Conservation (phyloP, 768 basidiomycete species). For the Mycena amicta region DNA sequence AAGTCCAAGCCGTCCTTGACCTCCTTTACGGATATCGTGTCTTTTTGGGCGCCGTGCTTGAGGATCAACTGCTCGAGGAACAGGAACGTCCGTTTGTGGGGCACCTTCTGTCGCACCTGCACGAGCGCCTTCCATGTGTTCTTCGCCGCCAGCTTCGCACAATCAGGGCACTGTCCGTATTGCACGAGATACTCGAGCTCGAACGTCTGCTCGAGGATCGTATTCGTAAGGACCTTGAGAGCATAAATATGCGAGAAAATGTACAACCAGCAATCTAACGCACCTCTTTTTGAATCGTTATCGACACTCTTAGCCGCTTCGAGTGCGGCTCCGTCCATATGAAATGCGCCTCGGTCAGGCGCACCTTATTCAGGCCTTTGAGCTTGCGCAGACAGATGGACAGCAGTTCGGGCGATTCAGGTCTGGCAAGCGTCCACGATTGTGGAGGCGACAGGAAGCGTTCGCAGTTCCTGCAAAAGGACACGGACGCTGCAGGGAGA, state of each 20-base stretch:
- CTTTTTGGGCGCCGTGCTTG: constrained; percentile 95
- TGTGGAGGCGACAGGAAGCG: constrained; percentile 90
- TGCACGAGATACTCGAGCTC: constrained; percentile 96
- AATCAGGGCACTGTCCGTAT: constrained; percentile 93
- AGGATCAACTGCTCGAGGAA: constrained; percentile 97
- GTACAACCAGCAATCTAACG: constrained; percentile 21
- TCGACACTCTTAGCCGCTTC: constrained; percentile 85
- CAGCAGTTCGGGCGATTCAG: constrained; percentile 91
- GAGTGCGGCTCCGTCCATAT: constrained; percentile 99
- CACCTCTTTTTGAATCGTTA: constrained; percentile 99
- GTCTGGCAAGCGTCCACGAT: constrained; percentile 82
- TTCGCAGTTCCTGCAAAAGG: constrained; percentile 95
- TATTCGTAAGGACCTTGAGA: constrained; percentile 86
- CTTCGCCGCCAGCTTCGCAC: constrained; percentile 92
- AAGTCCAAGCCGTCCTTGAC: constrained; percentile 95
- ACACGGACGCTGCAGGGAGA: constrained; percentile 67
- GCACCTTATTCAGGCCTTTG: constrained; percentile 91
- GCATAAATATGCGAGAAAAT: neutral
- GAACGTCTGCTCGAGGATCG: constrained; percentile 96
- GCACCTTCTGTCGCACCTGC: constrained; percentile 98
- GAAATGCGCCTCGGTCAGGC: constrained; percentile 96
- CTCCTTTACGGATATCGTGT: constrained; percentile 92
- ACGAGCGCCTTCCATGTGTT: constrained; percentile 99
- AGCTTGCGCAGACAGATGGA: constrained; percentile 95
- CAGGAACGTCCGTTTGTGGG: constrained; percentile 97